These are phyloP conservation scores for Daldinia concentrica DNA, from an alignment of 495 filamentous ascomycete genomes.

Conservation along the genomic window DNA sequence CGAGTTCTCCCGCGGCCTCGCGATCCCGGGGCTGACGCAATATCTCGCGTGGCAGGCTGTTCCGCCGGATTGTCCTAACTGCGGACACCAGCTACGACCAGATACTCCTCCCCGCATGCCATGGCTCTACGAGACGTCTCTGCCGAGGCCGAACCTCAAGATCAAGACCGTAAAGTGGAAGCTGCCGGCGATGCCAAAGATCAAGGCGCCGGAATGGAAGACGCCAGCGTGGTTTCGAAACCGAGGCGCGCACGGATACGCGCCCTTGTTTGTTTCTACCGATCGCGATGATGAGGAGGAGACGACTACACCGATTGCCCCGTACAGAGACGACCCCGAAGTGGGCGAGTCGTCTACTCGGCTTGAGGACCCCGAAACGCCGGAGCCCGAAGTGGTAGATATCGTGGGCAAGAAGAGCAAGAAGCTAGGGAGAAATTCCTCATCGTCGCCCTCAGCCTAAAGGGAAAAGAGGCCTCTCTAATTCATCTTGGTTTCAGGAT, in stretches of 20 bases:
- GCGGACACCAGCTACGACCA: constrained; percentile 49
- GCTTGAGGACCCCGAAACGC: constrained; percentile 19
- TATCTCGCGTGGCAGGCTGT: constrained; percentile 51
- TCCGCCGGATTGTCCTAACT: constrained; percentile 53
- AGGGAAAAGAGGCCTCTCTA: background rate
- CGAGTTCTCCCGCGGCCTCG: constrained; percentile 51
- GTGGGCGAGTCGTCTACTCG: constrained; percentile 26
- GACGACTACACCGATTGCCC: constrained; percentile 15
- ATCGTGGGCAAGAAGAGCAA: constrained; percentile 36
- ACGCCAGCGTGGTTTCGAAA: constrained; percentile 45
- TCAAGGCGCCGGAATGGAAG: constrained; percentile 44
- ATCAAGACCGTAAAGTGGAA: constrained; percentile 26
- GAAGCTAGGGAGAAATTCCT: constrained; percentile 19
- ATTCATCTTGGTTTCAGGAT: background rate
- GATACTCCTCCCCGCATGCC: constrained; percentile 46
- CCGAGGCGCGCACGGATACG: constrained; percentile 19
- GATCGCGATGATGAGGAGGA: constrained; percentile 30
- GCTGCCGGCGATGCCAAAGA: constrained; percentile 31
- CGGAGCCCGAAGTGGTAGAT: constrained; percentile 35
- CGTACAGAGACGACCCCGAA: constrained; percentile 39
- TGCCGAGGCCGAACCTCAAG: constrained; percentile 28
- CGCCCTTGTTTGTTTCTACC: constrained; percentile 43
- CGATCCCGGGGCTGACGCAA: constrained; percentile 48
- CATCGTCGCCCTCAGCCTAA: constrained; percentile 23
- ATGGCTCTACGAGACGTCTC: constrained; percentile 49